Evolutionary conservation across 1,284 basidiomycete species (phyloP), one percentile per base, ranked within the genome.

Genomic region (Heterobasidion irregulare): DNA sequence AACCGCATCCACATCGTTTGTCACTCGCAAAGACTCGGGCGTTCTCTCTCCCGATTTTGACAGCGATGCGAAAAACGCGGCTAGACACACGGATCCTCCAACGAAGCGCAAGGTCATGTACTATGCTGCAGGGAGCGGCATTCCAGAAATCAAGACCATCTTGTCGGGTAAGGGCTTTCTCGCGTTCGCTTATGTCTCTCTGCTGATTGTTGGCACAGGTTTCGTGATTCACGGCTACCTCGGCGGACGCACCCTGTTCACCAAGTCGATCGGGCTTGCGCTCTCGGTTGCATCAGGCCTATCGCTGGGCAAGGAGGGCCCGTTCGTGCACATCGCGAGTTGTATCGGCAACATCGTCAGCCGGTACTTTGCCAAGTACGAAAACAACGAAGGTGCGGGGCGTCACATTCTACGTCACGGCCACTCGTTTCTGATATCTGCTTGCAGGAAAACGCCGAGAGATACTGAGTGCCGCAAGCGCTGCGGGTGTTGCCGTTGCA

Each of bases 201-300:
- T 47, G 18, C 16, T 33, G 49, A n/a, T 54, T 56, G 35, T 46
- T 47, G n/a, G 6, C 13, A 2, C n/a, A 88, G 89, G 92, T n/a
- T 98, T 98, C 64, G 95, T 98, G 16, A 98, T 99, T 58, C 94
- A 97, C 64, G 96, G 96, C 18, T 99, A 97, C 68, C 86, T 99
- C 44, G 96, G 96, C 34, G 86, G 79, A 46, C 87, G 93, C 60
- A 94, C 91, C 0, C 72, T 98, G 52, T 86, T 94, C 64, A 93
- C 91, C n/a, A 99, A 99, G 69, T 79, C 87, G 12, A 77, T 96
- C 41, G 96, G 95, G 5, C 70, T 99, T 55, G 86, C 95, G 1
- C 75, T 99, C 4, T 91, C 92, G 5, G 94, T 97, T 18, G 94
- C 90, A 3, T 94, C 92, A 1, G 95, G 94, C 1, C 73, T 98